Evolutionary conservation across 768 basidiomycete genomes (phyloP), one percentile per base, ranked within the genome.

Genomic region (Auricularia sp.): DNA sequence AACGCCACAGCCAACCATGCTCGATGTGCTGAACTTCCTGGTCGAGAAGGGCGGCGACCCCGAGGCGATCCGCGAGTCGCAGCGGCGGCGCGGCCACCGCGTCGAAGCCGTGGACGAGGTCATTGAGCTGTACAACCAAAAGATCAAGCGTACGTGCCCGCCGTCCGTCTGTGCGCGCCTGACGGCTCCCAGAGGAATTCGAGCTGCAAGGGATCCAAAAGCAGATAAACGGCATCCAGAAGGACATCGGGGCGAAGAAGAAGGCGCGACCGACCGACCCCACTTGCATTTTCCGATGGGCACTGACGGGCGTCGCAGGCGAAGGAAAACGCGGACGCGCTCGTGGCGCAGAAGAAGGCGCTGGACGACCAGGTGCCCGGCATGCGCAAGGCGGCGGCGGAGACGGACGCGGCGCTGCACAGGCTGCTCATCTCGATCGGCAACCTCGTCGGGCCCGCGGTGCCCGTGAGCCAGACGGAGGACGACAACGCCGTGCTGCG

Each of bases 71-170:
- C 80, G 89, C 65, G 93, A 93, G 71, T 98, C 95, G 3, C 96
- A 99, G 79, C 81, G 86, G 71, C 94, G 92, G 77, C 85, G 97
- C 61, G 91, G 90, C 10, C 87, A 93, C 64, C 83, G 90, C 21
- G 91, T 92, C 62, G 95, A 94, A 75, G 75, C 97, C 69, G 95
- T 98, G 16, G 94, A 98, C 75, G 93, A 98, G 75, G 84, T 98
- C 65, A 87, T 98, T 66, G 84, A 85, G 71, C 87, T 95, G 86
- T 97, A 98, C 71, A 76, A 83, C 10, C 90, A 94, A 69, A 98
- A 95, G 94, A 92, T 93, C 63, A 91, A 93, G 76, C 86, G 97
- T 97, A 74, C 73, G 92, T 84, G 35, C 21, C 10, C 16, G 37
- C n/a, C 61, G 13, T 45, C 29, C 35, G 42, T 66, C 16, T 39